Evolutionary conservation across 495 filamentous ascomycete species (phyloP).

Genomic region (Penicillium verhagenii): DNA sequence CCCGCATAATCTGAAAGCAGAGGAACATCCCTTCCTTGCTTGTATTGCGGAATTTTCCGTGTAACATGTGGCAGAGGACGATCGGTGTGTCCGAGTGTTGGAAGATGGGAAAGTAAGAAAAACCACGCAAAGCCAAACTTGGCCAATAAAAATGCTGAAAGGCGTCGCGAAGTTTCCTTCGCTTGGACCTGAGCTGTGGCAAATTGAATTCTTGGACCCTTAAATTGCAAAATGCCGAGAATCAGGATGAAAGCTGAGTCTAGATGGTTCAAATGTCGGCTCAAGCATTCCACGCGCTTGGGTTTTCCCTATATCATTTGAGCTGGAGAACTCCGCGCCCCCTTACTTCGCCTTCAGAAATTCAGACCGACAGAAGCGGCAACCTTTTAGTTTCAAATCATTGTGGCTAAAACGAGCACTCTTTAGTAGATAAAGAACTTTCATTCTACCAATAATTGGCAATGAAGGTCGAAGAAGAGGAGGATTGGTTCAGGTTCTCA

Average conservation of each 20-base stretch:
- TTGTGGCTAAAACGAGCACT: too few relatives aligned
- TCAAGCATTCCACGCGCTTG: not conserved
- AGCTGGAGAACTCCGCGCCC: not conserved
- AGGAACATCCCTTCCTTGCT: not conserved
- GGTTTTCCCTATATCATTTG: not conserved
- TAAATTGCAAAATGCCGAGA: not conserved
- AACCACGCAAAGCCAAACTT: not conserved
- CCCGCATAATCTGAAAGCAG: not conserved
- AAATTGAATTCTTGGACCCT: not conserved
- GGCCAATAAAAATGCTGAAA: not conserved
- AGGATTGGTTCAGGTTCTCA: too few relatives aligned
- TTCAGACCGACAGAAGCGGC: not conserved
- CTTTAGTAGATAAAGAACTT: too few relatives aligned
- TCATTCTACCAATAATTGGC: too few relatives aligned
- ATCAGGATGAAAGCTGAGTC: not conserved
- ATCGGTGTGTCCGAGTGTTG: too few relatives aligned
- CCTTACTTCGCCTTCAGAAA: not conserved
- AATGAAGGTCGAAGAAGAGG: too few relatives aligned
- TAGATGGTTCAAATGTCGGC: not conserved
- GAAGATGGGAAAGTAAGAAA: not conserved
- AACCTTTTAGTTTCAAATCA: too few relatives aligned
- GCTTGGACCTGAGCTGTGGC: not conserved
- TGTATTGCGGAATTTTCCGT: not conserved
- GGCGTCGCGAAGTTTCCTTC: not conserved
- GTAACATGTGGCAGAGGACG: not conserved